Conservation (phyloP, 2,329 filamentous ascomycete genomes). For the Aphanocladium album region DNA sequence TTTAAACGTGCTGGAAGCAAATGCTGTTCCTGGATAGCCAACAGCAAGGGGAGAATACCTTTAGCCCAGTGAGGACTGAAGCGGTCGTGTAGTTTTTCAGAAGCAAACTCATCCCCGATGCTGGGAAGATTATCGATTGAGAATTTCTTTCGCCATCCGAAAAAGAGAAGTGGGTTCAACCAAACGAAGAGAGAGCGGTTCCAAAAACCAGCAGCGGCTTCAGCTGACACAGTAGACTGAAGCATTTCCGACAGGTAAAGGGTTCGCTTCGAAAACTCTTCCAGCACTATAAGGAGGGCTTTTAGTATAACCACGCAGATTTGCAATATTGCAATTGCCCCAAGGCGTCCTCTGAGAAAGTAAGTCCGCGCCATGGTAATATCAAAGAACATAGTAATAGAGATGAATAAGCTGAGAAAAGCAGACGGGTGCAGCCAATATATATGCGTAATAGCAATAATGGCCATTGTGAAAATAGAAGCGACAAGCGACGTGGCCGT, state of each 20-base stretch:
- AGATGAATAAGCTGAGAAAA: background rate
- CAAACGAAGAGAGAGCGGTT: background rate
- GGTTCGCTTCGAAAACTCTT: conserved; percentile 5
- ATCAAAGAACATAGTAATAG: no score
- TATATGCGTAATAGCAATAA: background rate
- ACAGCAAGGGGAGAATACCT: no score
- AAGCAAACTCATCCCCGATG: background rate
- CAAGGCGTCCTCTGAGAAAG: background rate
- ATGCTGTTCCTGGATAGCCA: no score
- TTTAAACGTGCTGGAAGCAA: no score
- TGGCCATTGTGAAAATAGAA: background rate
- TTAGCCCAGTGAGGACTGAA: background rate
- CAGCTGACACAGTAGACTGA: background rate
- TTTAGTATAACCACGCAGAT: background rate
- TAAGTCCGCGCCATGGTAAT: background rate
- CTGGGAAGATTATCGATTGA: background rate
- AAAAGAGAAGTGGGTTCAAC: background rate
- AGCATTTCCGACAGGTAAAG: background rate
- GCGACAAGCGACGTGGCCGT: background rate
- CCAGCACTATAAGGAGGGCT: background rate
- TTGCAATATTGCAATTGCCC: background rate
- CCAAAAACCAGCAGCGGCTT: conserved; percentile 14
- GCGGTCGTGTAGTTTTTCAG: background rate
- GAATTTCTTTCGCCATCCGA: background rate
- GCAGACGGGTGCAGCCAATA: background rate